phyloP scores from a whole-genome alignment of 257 asterid species.

The Penstemon eatonii region DNA sequence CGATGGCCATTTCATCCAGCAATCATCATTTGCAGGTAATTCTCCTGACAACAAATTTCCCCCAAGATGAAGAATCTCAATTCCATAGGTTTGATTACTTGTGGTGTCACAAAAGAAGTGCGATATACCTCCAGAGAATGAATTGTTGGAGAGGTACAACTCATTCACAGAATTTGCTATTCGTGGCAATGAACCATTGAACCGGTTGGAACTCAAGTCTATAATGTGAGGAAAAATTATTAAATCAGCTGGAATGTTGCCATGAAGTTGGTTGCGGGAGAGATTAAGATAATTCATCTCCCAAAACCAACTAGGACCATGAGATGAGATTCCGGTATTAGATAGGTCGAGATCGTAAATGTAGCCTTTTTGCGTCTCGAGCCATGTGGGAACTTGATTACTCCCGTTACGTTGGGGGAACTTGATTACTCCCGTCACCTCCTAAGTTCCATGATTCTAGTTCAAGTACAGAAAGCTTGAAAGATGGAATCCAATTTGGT shows the following conservation, averaged over 20 bases:
- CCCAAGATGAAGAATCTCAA: conserved; percentile 27
- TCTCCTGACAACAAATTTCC: conserved; percentile 33
- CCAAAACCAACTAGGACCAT: conserved; percentile 43
- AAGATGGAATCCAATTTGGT: conserved; percentile 34
- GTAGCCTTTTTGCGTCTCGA: conserved; percentile 19
- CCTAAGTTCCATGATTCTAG: conserved; percentile 33
- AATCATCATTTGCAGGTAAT: conserved; percentile 28
- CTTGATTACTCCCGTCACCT: background rate
- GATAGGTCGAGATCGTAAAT: conserved; percentile 18
- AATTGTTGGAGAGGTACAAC: conserved; percentile 42
- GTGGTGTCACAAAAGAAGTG: conserved; percentile 29
- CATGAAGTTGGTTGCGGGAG: conserved; percentile 34
- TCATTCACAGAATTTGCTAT: background rate
- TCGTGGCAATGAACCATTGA: conserved; percentile 37
- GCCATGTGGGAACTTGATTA: conserved; percentile 34
- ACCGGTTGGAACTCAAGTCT: conserved; percentile 33
- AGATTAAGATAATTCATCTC: background rate
- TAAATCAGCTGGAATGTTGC: conserved; percentile 23
- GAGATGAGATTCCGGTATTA: conserved; percentile 23
- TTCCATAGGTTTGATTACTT: background rate
- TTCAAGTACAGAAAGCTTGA: background rate
- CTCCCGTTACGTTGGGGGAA: conserved; percentile 24
- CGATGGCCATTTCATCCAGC: conserved; percentile 38
- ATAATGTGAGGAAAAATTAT: background rate
- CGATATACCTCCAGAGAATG: conserved; percentile 28